These are phyloP conservation scores for Aspergillus pseudoglaucus DNA, from an alignment of 2,329 filamentous ascomycete genomes.

Conservation along the genomic window DNA sequence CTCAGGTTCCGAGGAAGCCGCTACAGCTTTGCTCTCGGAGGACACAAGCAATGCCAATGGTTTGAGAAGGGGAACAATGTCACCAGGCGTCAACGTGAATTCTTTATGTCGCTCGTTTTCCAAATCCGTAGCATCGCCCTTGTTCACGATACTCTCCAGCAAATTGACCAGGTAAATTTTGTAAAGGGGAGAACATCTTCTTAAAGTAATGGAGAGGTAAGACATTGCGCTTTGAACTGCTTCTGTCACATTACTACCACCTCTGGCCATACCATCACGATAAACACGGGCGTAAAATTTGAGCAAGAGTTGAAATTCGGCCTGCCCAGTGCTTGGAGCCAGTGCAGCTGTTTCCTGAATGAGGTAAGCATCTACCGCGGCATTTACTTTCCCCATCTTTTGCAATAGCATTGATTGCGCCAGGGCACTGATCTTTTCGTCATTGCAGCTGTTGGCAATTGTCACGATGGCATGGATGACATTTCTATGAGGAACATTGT, in stretches of 20 bases:
- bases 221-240: constrained; percentile 77
- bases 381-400: constrained; percentile 80
- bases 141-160: constrained; percentile 79
- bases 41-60: constrained; percentile 84
- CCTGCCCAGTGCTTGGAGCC: constrained; percentile 66
- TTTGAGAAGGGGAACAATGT: constrained; percentile 80
- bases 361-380: constrained; percentile 74
- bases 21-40: constrained; percentile 17
- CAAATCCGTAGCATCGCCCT: constrained; percentile 74
- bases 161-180: constrained; percentile 78
- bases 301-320: constrained; percentile 79
- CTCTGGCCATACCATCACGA: constrained; percentile 64
- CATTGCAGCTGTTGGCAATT: constrained; percentile 73
- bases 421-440: constrained; percentile 87
- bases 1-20: constrained; percentile 23
- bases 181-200: constrained; percentile 65
- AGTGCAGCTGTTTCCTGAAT: constrained; percentile 74
- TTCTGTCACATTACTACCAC: constrained; percentile 60
- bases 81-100: constrained; percentile 71
- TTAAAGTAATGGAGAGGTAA: constrained; percentile 65
- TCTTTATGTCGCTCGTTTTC: constrained; percentile 70
- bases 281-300: constrained; percentile 74
- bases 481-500: constrained; percentile 71
- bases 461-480: constrained; percentile 93
- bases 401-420: constrained; percentile 96